Evolutionary conservation across 768 basidiomycete genomes (phyloP), one percentile per base, ranked within the genome.

Genomic region (Panaeolus cyanescens): DNA sequence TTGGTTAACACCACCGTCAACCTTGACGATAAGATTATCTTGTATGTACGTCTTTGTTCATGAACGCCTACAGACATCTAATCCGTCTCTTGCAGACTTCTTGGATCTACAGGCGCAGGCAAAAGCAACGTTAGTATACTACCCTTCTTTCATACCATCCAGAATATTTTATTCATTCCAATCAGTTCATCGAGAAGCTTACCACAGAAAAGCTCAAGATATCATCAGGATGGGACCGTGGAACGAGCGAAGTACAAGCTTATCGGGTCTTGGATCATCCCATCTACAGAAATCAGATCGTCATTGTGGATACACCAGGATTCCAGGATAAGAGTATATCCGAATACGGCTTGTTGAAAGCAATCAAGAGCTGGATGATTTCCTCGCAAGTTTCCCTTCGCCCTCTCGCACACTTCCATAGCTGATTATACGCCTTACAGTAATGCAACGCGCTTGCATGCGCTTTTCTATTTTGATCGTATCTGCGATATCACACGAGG

Each of bases 391-490:
- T 22, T 12, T 20, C 8, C n/a, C n/a, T n/a, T n/a, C n/a, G 22
- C 2, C 5, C 0, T 6, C 22, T 5, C 6, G 6, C 8, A n/a
- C 1, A 0, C 19, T 5, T 3, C 5, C 6, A 1, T 4, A 8
- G 17, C 39, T 22, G 22, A 19, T 20, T 5, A 17, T 42, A 6
- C 13, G 4, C 5, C 36, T 9, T 8, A 42, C 19, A 42, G 39
- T 5, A 42, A 42, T 6, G 19, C 19, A 20, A n/a, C 39, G 7
- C 39, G 39, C 5, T 42, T 42, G 5, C 19, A 42, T 9, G 19
- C 19, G 4, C 19, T 42, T 5, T 22, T 42, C 7, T 42, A 3
- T 42, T 0, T 42, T 7, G 39, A 42, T 22, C 2, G 19, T 9
- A 20, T 42, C 6, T 6, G 8, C 39, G 0, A 20, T 0, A 12